Conservation (phyloP, 768 basidiomycete genomes). For the Russula olivacea region DNA sequence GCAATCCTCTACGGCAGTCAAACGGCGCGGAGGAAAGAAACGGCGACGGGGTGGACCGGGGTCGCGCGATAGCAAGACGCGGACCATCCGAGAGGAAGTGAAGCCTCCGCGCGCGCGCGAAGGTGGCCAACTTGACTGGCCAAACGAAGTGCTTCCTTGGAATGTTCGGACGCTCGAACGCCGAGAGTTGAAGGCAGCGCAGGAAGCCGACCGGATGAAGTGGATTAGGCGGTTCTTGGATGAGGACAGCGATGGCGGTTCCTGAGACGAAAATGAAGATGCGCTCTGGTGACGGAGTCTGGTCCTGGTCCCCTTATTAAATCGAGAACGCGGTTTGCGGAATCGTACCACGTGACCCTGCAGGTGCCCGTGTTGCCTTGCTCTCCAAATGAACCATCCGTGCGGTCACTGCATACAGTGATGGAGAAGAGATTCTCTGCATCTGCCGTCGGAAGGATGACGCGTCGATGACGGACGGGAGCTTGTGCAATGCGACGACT, state of each 20-base stretch:
- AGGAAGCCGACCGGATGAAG: constrained; percentile 54
- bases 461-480: constrained; percentile 70
- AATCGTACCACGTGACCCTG: constrained; percentile 60
- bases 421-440: constrained; percentile 52
- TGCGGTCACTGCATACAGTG: constrained; percentile 47
- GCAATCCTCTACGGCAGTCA: constrained; percentile 34
- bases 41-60: constrained; percentile 38
- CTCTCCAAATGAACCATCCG: constrained; percentile 67
- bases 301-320: constrained; percentile 44
- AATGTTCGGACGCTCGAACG: constrained; percentile 53
- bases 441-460: constrained; percentile 61
- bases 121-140: constrained; percentile 58
- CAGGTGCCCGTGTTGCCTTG: constrained; percentile 68
- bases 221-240: constrained; percentile 70
- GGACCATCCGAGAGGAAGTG: not conserved
- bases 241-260: constrained; percentile 54
- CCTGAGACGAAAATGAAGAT: constrained; percentile 35
- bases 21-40: constrained; percentile 39
- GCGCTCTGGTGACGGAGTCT: constrained; percentile 30
- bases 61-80: constrained; percentile 16
- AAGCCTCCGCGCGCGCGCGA: constrained; percentile 10
- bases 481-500: constrained; percentile 77
- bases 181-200: constrained; percentile 44
- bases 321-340: constrained; percentile 33
- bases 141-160: constrained; percentile 77